Evolutionary conservation across 192 early-diverging fungal species (phyloP).

Genomic region (Podila horticola): DNA sequence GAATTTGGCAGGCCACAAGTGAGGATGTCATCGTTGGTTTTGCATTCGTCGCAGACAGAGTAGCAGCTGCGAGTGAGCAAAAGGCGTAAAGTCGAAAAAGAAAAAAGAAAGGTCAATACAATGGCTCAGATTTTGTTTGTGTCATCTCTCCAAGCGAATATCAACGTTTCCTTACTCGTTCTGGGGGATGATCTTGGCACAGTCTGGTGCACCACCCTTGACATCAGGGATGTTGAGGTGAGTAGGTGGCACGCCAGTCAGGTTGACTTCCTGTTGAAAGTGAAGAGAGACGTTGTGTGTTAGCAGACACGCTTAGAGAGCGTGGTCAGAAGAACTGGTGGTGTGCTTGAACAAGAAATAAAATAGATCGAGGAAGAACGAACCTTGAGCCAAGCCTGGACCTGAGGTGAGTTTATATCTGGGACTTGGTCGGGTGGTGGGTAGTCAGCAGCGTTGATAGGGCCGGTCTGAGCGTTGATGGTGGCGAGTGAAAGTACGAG

Average conservation of each 20-base stretch:
- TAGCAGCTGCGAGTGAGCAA: slow-evolving; percentile 14
- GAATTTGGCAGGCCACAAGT: slow-evolving; percentile 47
- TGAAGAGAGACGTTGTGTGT: slow-evolving; percentile 28
- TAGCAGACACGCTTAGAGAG: slow-evolving; percentile 65
- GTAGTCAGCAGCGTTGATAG: slow-evolving; percentile 32
- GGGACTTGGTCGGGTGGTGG: slow-evolving; percentile 37
- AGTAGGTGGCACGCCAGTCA: slow-evolving; percentile 50
- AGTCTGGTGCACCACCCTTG: slow-evolving; percentile 70
- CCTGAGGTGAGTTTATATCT: slow-evolving; percentile 34
- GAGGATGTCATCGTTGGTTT: slow-evolving; percentile 28
- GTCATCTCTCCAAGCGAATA: not conserved
- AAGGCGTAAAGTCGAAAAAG: not conserved
- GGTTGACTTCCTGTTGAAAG: slow-evolving; percentile 40
- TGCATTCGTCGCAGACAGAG: slow-evolving; percentile 8
- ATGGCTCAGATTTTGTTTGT: slow-evolving; percentile 57
- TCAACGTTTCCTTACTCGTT: slow-evolving; percentile 8
- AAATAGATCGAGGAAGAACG: too few species aligned
- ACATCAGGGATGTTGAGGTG: slow-evolving; percentile 77
- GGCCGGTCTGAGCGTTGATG: slow-evolving; percentile 13
- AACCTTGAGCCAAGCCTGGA: slow-evolving; percentile 46
- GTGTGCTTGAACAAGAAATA: slow-evolving; percentile 33
- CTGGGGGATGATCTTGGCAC: not conserved
- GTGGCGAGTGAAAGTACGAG: slow-evolving; percentile 9
- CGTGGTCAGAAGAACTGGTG: slow-evolving; percentile 62
- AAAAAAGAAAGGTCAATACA: slow-evolving; percentile 61